Base-by-base conservation (phyloP, 192 early-diverging fungal species). In the Jimgerdemannia flammicorona region DNA sequence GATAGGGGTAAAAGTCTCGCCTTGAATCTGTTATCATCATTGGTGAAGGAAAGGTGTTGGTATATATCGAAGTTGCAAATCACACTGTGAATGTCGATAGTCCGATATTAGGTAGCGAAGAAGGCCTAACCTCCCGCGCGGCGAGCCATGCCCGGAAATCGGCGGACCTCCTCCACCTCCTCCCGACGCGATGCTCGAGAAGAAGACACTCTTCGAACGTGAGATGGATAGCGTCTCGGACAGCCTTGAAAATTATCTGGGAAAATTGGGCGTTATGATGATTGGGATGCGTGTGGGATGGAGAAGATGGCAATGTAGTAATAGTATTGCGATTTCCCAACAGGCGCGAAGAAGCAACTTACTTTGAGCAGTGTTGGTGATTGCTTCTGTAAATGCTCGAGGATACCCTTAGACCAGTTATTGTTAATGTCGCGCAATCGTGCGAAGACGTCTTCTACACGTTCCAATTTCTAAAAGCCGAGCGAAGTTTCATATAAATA, bases 361-460 rank as follows among this genome's bases (percentile, higher is more conserved):
- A 84, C 83, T 77, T 82, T 77, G 3, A 81, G 77, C 18, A 75
- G 69, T 9, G 78, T 67, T n/a, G 83, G 79, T 4, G 79, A 76
- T 39, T 81, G 59, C 3, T 75, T 74, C 1, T 74, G n/a, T 54
- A 85, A 79, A 67, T 87, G 83, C 0, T 75, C 43, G 3, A 81
- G 70, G 9, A 87, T 82, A 9, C 69, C 73, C 19, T 82, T 76
- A 44, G 81, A 81, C 86, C 86, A 87, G 20, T 43, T 71, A 40
- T 80, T 83, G 44, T 78, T 72, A 40, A 78, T 75, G 43, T 79
- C 75, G 44, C 78, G 71, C 75, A 87, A 68, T 1, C 72, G 74
- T 29, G 66, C 41, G 18, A 82, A 40, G 20, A 87, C 66, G 2
- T 82, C 74, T 11, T 71, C 78, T 44, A 82, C 39, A 0, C 78